A percentile compares a stretch with the other conserved stretches of the same genome.
These are phyloP conservation scores for Russula sp. DNA, from an alignment of 768 basidiomycete species.

Conservation along the genomic window DNA sequence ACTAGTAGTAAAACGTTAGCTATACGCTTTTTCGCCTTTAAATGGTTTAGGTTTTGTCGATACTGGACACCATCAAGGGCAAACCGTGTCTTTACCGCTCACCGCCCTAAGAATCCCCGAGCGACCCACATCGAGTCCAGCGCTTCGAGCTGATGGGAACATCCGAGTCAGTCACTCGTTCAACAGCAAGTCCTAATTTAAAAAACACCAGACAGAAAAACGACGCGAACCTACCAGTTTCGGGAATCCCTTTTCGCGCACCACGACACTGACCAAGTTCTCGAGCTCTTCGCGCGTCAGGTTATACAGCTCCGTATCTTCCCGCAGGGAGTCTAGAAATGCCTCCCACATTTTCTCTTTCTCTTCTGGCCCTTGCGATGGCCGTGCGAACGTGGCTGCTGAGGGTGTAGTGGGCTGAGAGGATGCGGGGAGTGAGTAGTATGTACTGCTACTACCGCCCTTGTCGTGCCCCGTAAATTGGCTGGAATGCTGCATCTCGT, in stretches of 20 bases:
- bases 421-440: conserved; percentile 19
- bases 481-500: conserved; percentile 2
- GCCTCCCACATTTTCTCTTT: conserved; percentile 26
- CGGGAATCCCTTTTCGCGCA: conserved; percentile 74
- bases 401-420: conserved; percentile 23
- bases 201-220: not conserved
- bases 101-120: conserved; percentile 31
- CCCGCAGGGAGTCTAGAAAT: conserved; percentile 43
- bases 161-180: not conserved
- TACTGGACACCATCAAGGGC: not conserved
- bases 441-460: not conserved
- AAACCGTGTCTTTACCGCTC: not conserved
- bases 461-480: conserved; percentile 3
- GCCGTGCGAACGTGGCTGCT: not conserved
- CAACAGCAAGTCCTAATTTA: not conserved
- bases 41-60: not conserved
- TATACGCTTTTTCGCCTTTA: not conserved
- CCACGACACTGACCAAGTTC: conserved; percentile 53
- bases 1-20: too few relatives aligned
- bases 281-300: conserved; percentile 54
- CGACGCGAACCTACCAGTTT: conserved; percentile 52
- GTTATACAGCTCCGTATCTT: conserved; percentile 51
- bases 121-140: conserved; percentile 51
- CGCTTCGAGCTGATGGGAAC: conserved; percentile 42
- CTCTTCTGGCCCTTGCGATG: conserved; percentile 14